phyloP scores from a whole-genome alignment of 73 alveolate species.

The Paraurostyla sp. region DNA sequence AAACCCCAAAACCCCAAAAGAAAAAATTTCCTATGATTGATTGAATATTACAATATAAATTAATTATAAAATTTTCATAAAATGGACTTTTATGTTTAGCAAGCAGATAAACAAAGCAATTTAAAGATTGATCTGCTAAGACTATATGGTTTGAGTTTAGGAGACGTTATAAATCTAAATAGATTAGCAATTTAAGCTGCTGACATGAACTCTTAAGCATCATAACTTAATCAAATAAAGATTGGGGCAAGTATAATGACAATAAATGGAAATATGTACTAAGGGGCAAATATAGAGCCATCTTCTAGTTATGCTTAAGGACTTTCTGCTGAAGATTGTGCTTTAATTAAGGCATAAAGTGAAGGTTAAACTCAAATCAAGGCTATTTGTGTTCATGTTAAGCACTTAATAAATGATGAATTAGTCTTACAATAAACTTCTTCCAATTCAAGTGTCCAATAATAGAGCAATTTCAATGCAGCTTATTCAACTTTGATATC shows the following conservation, averaged over 20 bases:
- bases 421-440: too few relatives aligned
- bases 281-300: conserved; percentile 59
- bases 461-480: too few relatives aligned
- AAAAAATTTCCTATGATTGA: background rate
- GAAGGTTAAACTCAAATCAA: conserved; percentile 61
- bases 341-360: conserved; percentile 59
- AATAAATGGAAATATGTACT: conserved; percentile 46
- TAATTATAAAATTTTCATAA: too few relatives aligned
- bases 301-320: conserved; percentile 20
- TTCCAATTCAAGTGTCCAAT: too few relatives aligned
- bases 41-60: background rate
- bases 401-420: conserved; percentile 28
- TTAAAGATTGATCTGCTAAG: conserved; percentile 49
- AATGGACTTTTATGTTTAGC: background rate
- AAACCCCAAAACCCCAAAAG: background rate
- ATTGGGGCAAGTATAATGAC: conserved; percentile 72
- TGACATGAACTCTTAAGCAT: conserved; percentile 44
- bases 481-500: too few relatives aligned
- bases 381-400: conserved; percentile 59
- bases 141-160: conserved; percentile 54
- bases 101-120: conserved; percentile 46
- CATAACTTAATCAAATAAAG: conserved; percentile 25
- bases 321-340: conserved; percentile 66
- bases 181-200: conserved; percentile 66
- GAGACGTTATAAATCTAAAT: conserved; percentile 61